These are phyloP conservation scores for Rhizopogon parksii DNA, from an alignment of 1,284 basidiomycete species.

Conservation along the genomic window DNA sequence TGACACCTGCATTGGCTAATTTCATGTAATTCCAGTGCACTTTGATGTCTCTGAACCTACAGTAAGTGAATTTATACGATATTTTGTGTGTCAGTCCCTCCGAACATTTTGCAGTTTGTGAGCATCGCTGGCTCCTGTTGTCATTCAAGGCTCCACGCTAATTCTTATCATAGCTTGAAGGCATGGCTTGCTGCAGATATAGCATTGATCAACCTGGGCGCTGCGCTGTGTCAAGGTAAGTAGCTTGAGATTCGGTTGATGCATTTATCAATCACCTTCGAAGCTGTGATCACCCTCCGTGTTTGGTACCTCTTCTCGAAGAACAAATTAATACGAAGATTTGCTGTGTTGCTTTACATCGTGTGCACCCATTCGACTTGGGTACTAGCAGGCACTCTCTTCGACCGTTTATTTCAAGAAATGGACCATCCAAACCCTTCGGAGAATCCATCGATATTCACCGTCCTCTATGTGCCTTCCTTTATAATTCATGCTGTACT, in stretches of 20 bases:
- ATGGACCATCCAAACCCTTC: not conserved
- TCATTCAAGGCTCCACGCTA: not conserved
- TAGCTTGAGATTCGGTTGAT: not conserved
- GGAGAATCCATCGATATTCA: not conserved
- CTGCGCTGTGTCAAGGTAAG: not conserved
- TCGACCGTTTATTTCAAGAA: not conserved
- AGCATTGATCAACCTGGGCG: not conserved
- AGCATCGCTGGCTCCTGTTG: not conserved
- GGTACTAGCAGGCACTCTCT: not conserved
- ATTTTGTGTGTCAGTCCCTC: not conserved
- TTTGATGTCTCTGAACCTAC: not conserved
- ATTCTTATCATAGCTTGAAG: not conserved
- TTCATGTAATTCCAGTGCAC: not conserved
- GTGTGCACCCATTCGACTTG: not conserved
- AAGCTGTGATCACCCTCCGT: conserved; percentile 8
- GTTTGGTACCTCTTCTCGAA: conserved; percentile 12
- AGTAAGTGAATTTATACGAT: not conserved
- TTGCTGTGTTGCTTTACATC: conserved; percentile 2
- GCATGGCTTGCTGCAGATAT: not conserved
- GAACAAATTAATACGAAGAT: conserved; percentile 1
- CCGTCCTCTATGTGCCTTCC: not conserved
- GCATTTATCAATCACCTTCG: not conserved
- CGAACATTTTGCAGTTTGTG: not conserved
- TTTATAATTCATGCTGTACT: conserved; percentile 7
- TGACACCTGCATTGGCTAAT: not conserved